These are phyloP conservation scores for Cucurbita pepo DNA, from an alignment of 306 rosid genomes.

Conservation along the genomic window DNA sequence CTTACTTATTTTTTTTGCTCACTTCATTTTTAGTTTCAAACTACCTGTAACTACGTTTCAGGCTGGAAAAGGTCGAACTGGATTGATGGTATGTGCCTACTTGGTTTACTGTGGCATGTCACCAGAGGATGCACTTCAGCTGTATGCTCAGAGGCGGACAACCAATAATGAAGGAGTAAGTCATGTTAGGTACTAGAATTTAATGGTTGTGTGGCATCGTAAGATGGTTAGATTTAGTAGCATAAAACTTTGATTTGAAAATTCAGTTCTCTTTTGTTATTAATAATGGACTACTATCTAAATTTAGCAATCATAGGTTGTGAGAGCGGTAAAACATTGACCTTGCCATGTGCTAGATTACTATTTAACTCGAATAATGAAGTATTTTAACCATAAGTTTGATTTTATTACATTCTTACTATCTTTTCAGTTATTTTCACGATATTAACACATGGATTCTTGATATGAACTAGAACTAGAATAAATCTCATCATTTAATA, in stretches of 20 bases:
- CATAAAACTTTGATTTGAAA: neutral
- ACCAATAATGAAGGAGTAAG: conserved; percentile 97
- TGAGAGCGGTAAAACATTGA: neutral
- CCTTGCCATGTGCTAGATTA: neutral
- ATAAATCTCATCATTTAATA: neutral
- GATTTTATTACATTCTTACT: neutral
- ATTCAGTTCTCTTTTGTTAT: neutral
- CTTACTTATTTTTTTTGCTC: neutral
- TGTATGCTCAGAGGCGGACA: conserved; percentile 80
- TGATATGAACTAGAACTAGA: neutral
- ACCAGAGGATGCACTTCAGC: conserved; percentile 68
- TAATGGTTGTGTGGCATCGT: neutral
- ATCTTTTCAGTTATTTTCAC: neutral
- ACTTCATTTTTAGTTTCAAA: neutral
- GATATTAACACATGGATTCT: neutral
- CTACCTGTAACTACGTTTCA: conserved; percentile 19
- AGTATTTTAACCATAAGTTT: neutral
- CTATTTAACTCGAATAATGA: neutral
- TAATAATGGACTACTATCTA: neutral
- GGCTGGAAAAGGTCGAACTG: conserved; percentile 99
- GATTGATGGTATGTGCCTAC: conserved; percentile 78
- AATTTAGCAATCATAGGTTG: neutral
- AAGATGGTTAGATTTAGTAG: neutral
- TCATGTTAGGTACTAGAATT: conserved; percentile 34
- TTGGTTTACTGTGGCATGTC: conserved; percentile 73